phyloP scores from a whole-genome alignment of 2,329 filamentous ascomycete genomes.

The Nigrograna mackinnonii region DNA sequence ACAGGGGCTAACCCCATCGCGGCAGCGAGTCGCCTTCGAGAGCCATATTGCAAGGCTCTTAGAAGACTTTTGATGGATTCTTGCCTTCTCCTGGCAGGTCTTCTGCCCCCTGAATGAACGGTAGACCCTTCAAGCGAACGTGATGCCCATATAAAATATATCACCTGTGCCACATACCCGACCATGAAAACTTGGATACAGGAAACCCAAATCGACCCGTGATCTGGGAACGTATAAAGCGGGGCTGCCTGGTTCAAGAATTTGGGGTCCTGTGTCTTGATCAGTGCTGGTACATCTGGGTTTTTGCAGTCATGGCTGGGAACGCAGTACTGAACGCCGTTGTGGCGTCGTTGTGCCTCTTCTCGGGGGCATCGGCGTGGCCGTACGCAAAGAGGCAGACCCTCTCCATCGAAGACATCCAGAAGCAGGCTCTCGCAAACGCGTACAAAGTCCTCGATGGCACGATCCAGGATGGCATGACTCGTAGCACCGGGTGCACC shows the following conservation, averaged over 20 bases:
- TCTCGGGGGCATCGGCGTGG: conserved; percentile 19
- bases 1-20: too few species aligned
- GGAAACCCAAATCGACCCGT: background rate
- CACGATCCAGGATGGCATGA: conserved; percentile 29
- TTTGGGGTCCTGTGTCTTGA: conserved; percentile 1
- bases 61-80: too few species aligned
- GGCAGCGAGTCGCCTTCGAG: too few species aligned
- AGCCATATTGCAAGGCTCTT: too few species aligned
- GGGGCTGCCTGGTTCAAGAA: conserved; percentile 2
- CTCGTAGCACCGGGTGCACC: conserved; percentile 33
- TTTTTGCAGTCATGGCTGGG: conserved; percentile 20
- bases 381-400: conserved; percentile 23
- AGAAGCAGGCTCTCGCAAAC: conserved; percentile 29
- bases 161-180: conserved; percentile 8
- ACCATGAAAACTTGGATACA: conserved; percentile 2
- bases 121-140: conserved; percentile 5
- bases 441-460: conserved; percentile 31
- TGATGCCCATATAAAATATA: conserved; percentile 17
- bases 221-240: conserved; percentile 14
- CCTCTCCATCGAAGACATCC: conserved; percentile 24
- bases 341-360: conserved; percentile 24
- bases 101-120: conserved; percentile 1
- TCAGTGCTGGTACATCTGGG: background rate
- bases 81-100: background rate
- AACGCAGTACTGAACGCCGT: conserved; percentile 19